Conservation (phyloP, 768 basidiomycete genomes). For the Auriscalpium microsporum region DNA sequence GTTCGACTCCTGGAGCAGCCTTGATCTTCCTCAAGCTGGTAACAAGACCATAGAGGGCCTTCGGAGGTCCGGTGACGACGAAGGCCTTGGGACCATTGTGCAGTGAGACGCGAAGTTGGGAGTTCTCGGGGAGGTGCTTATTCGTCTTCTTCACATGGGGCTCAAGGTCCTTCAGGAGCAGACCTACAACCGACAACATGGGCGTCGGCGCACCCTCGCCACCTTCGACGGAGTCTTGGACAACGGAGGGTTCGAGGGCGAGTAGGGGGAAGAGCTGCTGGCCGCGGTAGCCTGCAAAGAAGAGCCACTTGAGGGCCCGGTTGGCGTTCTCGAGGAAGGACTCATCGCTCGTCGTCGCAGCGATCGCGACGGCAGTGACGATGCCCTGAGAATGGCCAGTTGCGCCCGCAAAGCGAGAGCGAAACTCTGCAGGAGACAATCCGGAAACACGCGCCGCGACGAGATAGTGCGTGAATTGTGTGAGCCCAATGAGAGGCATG, state of each 20-base stretch:
- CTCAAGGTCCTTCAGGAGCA: conserved; percentile 67
- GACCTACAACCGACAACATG: conserved; percentile 87
- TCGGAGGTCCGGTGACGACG: conserved; percentile 88
- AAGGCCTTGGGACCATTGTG: conserved; percentile 88
- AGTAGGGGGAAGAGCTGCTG: conserved; percentile 92
- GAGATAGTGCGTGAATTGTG: conserved; percentile 91
- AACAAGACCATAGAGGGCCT: conserved; percentile 89
- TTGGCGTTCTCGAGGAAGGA: conserved; percentile 66
- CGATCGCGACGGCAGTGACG: conserved; percentile 84
- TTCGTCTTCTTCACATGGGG: conserved; percentile 83
- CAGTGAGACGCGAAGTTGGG: conserved; percentile 78
- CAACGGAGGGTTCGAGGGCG: conserved; percentile 78
- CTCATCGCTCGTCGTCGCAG: conserved; percentile 69
- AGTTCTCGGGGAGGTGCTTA: conserved; percentile 69
- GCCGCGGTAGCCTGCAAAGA: conserved; percentile 88
- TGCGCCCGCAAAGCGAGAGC: conserved; percentile 67
- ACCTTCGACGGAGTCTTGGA: conserved; percentile 81
- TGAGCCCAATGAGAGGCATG: conserved; percentile 91
- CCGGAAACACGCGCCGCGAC: conserved; percentile 67
- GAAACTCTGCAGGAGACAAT: conserved; percentile 73
- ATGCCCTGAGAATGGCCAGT: conserved; percentile 98
- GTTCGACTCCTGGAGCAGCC: conserved; percentile 81
- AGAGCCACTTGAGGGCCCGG: conserved; percentile 87
- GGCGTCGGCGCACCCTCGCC: conserved; percentile 91
- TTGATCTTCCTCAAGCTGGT: conserved; percentile 84